Evolutionary conservation across 2,329 filamentous ascomycete species (phyloP).

Genomic region (Fusarium mundagurra): DNA sequence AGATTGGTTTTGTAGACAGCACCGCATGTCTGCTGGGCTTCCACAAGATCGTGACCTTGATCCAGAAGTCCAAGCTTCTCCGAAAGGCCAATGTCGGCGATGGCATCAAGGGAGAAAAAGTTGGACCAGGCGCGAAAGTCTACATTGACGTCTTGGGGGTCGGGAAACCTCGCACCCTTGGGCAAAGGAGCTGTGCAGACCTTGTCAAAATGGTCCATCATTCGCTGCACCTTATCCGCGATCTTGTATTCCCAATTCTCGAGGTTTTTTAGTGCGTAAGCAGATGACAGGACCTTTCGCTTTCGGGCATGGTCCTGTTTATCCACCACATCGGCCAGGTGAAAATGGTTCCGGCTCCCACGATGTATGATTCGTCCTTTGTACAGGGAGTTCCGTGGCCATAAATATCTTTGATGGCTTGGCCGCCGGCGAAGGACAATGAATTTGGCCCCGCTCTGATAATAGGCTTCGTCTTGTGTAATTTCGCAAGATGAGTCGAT

Average conservation of each 20-base stretch:
- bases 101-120: conserved; percentile 66
- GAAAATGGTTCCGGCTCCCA: conserved; percentile 59
- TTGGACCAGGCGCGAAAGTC: conserved; percentile 62
- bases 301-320: conserved; percentile 63
- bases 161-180: conserved; percentile 35
- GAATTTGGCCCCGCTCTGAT: conserved; percentile 40
- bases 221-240: conserved; percentile 58
- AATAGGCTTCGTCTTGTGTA: conserved; percentile 55
- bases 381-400: conserved; percentile 58
- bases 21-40: conserved; percentile 56
- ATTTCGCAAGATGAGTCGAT: conserved; percentile 51
- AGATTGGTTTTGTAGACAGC: conserved; percentile 56
- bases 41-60: conserved; percentile 56
- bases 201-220: conserved; percentile 57
- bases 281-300: conserved; percentile 59
- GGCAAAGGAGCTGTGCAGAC: conserved; percentile 52
- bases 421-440: conserved; percentile 38
- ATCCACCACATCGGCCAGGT: conserved; percentile 63
- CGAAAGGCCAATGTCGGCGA: conserved; percentile 64
- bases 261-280: conserved; percentile 64
- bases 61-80: conserved; percentile 62
- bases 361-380: conserved; percentile 58
- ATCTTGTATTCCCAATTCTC: conserved; percentile 66
- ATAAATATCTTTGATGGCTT: conserved; percentile 50
- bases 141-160: conserved; percentile 55